Evolutionary conservation across 2,329 filamentous ascomycete species (phyloP), one percentile per base, ranked within the genome.

Genomic region (Zalaria sp.): DNA sequence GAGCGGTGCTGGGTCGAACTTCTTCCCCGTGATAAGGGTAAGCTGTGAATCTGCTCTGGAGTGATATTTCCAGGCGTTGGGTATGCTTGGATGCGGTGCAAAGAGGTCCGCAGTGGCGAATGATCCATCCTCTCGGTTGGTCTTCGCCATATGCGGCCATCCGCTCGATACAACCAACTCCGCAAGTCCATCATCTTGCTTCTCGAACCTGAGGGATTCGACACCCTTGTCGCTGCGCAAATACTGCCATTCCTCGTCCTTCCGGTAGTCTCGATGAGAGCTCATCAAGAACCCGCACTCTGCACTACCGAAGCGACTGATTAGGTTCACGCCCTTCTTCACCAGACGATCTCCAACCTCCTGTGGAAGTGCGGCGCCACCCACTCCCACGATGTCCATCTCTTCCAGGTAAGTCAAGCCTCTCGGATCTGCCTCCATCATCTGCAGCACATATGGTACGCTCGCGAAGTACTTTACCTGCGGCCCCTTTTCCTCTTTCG

Each of bases 271-370:
- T 25, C 77, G 67, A 52, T 75, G 67, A 0, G 77, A 81, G 3
- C 73, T 78, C 52, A 81, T 64, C 9, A 81, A 54, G 45, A 81
- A 81, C 0, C 77, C 77, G 43, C 76, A 81, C 52, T 82, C 77
- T 5, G 75, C 73, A 49, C 75, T 81, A 2, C 78, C 77, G 53
- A 77, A 79, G 34, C 78, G 64, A 0, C 75, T 80, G 1, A 79
- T 59, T 4, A 81, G 65, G 5, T 71, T 73, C 1, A 81, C 66
- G 0, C 64, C 66, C 4, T 60, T 52, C 0, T 54, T 41, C 0
- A 78, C 69, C 2, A 81, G 61, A 3, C 54, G 53, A 43, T 79
- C 61, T 0, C 78, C 78, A 1, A 77, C 56, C 5, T 66, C 55
- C 3, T 54, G 46, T 2, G 73, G 67, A 1, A 81, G 53, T 3